Evolutionary conservation across 768 basidiomycete species (phyloP), one percentile per base, ranked within the genome.

Genomic region (Leccinum boreale): DNA sequence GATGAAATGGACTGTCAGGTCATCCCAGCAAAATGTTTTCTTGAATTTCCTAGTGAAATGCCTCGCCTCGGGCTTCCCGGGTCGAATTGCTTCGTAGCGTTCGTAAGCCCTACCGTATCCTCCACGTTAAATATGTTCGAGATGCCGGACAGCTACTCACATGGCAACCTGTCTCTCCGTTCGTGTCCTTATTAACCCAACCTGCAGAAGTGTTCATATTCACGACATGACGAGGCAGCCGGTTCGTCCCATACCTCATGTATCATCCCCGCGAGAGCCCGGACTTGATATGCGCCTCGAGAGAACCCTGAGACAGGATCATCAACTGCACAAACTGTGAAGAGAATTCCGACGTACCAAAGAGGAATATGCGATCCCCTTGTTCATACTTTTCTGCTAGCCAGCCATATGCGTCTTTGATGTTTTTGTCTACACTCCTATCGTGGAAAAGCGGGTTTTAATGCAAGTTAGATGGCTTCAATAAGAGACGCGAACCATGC

Each of bases 1-100:
- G 24, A 82, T 66, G 52, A 81, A 81, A 24, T 46, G 45, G 12
- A 46, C 45, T 24, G 21, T 21, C 12, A 24, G 45, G 45, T 46
- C 21, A 3, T 48, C 11, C 47, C 47, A 48, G n/a, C 24, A 48
- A 28, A 48, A 48, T 4, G 26, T 28, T 28, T 49, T 29, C 26
- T 49, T 49, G 26, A 49, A 49, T n/a, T 49, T 28, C 10, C 47
- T 49, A 11, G 47, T 17, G 17, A 49, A 17, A 24, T 49, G 47
- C 26, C 47, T 24, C 26, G 26, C 47, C 26, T 49, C 47, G 7
- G 26, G 47, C 14, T 49, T 17, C 28, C 47, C 47, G 2, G 47
- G 24, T 9, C 17, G 17, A 49, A 49, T 28, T 17, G 47, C 47
- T 26, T 26, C 47, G 15, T 26, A 49, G n/a, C 11, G 10, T 17